Percentiles rank a stretch among this genome's conserved stretches.
phyloP scores from a whole-genome alignment of 2,329 filamentous ascomycete genomes.

The Bretziella fagacearum region DNA sequence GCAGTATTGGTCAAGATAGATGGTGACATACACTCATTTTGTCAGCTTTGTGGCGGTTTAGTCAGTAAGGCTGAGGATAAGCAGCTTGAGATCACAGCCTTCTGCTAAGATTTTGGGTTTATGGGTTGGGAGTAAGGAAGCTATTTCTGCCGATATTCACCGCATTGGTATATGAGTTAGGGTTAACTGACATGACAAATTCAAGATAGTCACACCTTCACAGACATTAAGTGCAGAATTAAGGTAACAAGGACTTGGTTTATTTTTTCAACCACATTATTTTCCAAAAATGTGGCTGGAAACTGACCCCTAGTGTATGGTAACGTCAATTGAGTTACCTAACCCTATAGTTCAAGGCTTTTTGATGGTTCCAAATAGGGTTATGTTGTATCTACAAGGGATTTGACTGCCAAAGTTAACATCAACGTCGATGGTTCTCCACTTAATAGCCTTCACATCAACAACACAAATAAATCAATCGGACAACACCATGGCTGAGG shows the following conservation, averaged over 20 bases:
- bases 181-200: constrained; percentile 2
- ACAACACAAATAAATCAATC: not conserved
- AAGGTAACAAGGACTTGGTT: too few species aligned
- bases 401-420: too few species aligned
- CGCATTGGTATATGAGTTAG: constrained; percentile 4
- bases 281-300: too few species aligned
- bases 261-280: too few species aligned
- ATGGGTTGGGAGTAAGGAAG: not conserved
- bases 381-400: too few species aligned
- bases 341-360: too few species aligned
- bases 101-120: constrained; percentile 8
- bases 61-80: constrained; percentile 5
- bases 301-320: too few species aligned
- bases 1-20: not conserved
- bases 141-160: constrained; percentile 10
- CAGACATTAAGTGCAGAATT: not conserved
- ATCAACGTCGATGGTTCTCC: too few species aligned
- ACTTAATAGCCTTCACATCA: too few species aligned
- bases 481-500: constrained; percentile 6
- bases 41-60: constrained; percentile 3
- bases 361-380: too few species aligned
- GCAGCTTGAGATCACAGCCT: constrained; percentile 11
- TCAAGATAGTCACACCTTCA: not conserved
- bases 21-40: constrained; percentile 11
- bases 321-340: too few species aligned